Evolutionary conservation across 768 basidiomycete species (phyloP).

Genomic region (Sporobolomyces phaffii): DNA sequence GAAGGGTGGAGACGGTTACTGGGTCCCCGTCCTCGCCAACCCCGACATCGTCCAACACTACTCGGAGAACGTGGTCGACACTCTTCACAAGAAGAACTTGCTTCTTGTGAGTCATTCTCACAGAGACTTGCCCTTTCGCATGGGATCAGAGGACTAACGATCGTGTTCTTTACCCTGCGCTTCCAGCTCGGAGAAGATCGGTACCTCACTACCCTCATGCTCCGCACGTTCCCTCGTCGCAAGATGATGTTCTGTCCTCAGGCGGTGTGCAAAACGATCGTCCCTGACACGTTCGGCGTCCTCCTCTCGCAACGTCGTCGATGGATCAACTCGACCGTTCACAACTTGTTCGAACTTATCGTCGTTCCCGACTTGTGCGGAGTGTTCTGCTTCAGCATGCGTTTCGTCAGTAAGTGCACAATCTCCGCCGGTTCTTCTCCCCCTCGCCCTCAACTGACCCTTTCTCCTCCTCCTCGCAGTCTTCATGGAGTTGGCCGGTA

Average conservation of each 20-base stretch:
- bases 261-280: slow-evolving; percentile 97
- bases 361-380: slow-evolving; percentile 97
- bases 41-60: slow-evolving; percentile 98
- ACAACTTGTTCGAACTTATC: slow-evolving; percentile 90
- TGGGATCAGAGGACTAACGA: too few species aligned
- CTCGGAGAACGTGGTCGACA: slow-evolving; percentile 98
- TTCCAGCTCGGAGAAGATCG: slow-evolving; percentile 92
- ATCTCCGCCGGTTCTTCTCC: background rate
- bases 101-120: slow-evolving; percentile 52
- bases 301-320: slow-evolving; percentile 92
- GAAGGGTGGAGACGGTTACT: slow-evolving; percentile 91
- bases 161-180: too few species aligned
- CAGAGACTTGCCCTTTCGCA: background rate
- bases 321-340: slow-evolving; percentile 99
- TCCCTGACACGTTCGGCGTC: slow-evolving; percentile 90
- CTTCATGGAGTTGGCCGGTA: slow-evolving; percentile 95
- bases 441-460: background rate
- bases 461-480: background rate
- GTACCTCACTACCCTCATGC: slow-evolving; percentile 91
- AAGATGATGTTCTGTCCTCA: slow-evolving; percentile 99
- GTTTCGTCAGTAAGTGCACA: slow-evolving; percentile 60
- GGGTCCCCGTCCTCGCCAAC: slow-evolving; percentile 97
- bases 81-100: slow-evolving; percentile 97
- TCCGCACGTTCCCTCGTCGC: slow-evolving; percentile 98
- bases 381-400: slow-evolving; percentile 99